phyloP scores from a whole-genome alignment of 768 basidiomycete genomes.

The Xerocomus spinulosus region DNA sequence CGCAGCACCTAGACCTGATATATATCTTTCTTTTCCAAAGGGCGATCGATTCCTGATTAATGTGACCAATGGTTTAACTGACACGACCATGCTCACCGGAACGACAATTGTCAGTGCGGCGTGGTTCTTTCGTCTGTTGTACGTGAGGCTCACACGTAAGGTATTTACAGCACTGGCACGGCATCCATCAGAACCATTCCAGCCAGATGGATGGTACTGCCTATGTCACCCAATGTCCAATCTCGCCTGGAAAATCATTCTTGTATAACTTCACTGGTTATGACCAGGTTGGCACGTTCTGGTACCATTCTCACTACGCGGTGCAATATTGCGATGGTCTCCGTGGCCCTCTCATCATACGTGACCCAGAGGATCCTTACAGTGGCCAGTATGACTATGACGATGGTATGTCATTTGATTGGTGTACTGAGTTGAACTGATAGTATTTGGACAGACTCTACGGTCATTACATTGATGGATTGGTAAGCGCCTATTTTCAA shows the following conservation, averaged over 20 bases:
- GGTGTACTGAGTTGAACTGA: not conserved
- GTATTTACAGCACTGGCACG: slow-evolving; percentile 28
- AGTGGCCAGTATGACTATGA: slow-evolving; percentile 16
- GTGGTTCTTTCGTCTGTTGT: not conserved
- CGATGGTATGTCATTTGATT: slow-evolving; percentile 12
- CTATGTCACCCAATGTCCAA: slow-evolving; percentile 42
- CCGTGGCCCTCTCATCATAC: slow-evolving; percentile 42
- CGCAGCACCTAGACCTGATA: not conserved
- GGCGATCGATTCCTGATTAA: slow-evolving; percentile 19
- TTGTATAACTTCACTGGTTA: slow-evolving; percentile 33
- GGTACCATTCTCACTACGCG: slow-evolving; percentile 28
- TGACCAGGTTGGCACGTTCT: slow-evolving; percentile 38
- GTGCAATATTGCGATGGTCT: slow-evolving; percentile 38
- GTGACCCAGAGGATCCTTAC: slow-evolving; percentile 31
- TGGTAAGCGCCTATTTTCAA: slow-evolving; percentile 10
- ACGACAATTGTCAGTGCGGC: slow-evolving; percentile 20
- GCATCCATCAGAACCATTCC: slow-evolving; percentile 21
- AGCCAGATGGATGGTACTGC: slow-evolving; percentile 30
- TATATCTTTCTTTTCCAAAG: slow-evolving; percentile 6
- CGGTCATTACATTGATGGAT: slow-evolving; percentile 32
- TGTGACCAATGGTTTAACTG: slow-evolving; percentile 14
- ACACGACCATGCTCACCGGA: slow-evolving; percentile 17
- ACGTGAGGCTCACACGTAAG: not conserved
- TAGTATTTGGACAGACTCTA: not conserved
- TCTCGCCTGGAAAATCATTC: slow-evolving; percentile 32